These are phyloP conservation scores for Helianthus tuberosus DNA, from an alignment of 129 eudicot species.

Conservation along the genomic window DNA sequence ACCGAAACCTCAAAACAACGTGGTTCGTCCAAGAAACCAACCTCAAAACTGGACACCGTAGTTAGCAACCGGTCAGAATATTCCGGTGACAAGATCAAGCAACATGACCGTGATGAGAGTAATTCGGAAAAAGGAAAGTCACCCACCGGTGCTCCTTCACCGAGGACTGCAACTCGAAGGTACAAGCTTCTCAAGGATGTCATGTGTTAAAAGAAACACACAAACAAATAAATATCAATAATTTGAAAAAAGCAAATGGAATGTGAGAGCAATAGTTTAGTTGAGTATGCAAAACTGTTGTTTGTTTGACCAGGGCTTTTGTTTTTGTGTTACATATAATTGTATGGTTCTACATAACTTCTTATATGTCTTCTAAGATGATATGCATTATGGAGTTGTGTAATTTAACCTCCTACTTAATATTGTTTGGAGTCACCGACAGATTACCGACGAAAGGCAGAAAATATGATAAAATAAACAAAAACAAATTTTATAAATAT, in stretches of 20 bases:
- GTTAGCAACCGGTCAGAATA: slow-evolving; percentile 38
- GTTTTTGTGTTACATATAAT: slow-evolving; percentile 4
- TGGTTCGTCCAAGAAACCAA: slow-evolving; percentile 49
- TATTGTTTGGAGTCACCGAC: too few relatives aligned
- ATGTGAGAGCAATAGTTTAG: background rate
- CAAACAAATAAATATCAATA: background rate
- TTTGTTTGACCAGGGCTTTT: slow-evolving; percentile 24
- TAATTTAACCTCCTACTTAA: background rate
- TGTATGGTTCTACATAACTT: slow-evolving; percentile 26
- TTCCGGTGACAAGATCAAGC: slow-evolving; percentile 51
- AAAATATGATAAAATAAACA: too few relatives aligned
- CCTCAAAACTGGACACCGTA: slow-evolving; percentile 22
- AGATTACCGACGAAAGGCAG: too few relatives aligned
- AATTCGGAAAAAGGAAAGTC: slow-evolving; percentile 54
- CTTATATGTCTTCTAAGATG: background rate
- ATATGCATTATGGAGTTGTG: slow-evolving; percentile 12
- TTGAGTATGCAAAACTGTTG: slow-evolving; percentile 18
- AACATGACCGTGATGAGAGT: slow-evolving; percentile 43
- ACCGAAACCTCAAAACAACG: slow-evolving; percentile 36
- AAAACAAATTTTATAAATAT: too few relatives aligned
- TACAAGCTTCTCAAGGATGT: slow-evolving; percentile 98
- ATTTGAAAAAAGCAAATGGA: background rate
- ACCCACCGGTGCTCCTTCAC: slow-evolving; percentile 63
- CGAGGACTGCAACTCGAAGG: slow-evolving; percentile 71
- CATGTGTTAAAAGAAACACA: slow-evolving; percentile 49